These are phyloP conservation scores for Debaryomyces sp. DNA, from an alignment of 1,139 yeast genomes.

Conservation along the genomic window DNA sequence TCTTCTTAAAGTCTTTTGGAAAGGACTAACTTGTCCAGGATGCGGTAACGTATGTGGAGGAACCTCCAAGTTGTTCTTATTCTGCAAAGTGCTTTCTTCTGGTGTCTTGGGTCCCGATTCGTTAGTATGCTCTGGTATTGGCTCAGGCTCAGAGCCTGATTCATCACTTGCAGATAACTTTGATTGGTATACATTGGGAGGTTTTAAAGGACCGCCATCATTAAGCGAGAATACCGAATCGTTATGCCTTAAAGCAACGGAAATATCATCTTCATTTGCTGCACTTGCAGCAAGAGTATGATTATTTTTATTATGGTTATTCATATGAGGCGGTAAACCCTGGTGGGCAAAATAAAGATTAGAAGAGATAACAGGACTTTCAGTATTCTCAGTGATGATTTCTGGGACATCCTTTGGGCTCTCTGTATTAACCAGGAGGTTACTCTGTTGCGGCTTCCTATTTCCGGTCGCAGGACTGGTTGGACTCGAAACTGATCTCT, in stretches of 20 bases:
- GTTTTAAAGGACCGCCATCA: slow-evolving; percentile 29
- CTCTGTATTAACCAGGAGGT: slow-evolving; percentile 1
- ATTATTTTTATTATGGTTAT: slow-evolving; percentile 27
- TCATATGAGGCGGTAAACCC: slow-evolving; percentile 56
- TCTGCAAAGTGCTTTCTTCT: background rate
- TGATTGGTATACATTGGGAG: slow-evolving; percentile 24
- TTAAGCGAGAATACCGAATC: slow-evolving; percentile 42
- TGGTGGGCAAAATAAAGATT: slow-evolving; percentile 57
- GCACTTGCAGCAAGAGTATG: slow-evolving; percentile 19
- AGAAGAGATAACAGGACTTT: slow-evolving; percentile 39
- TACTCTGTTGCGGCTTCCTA: slow-evolving; percentile 4
- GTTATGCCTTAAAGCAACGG: slow-evolving; percentile 45
- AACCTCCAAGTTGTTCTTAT: background rate
- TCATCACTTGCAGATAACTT: slow-evolving; percentile 16
- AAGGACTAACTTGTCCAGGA: slow-evolving; percentile 26
- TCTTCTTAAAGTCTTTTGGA: slow-evolving; percentile 62
- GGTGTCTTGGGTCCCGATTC: background rate
- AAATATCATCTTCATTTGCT: slow-evolving; percentile 24
- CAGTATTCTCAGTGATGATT: slow-evolving; percentile 9
- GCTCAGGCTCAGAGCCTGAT: slow-evolving; percentile 10
- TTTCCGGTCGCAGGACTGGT: slow-evolving; percentile 8
- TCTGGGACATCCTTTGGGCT: slow-evolving; percentile 7
- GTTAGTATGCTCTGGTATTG: background rate
- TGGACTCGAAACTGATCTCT: slow-evolving; percentile 29
- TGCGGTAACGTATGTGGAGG: slow-evolving; percentile 3